Evolutionary conservation across 345 rosid species (phyloP), one percentile per base, ranked within the genome.

Genomic region (Diplotaxis tenuifolia): DNA sequence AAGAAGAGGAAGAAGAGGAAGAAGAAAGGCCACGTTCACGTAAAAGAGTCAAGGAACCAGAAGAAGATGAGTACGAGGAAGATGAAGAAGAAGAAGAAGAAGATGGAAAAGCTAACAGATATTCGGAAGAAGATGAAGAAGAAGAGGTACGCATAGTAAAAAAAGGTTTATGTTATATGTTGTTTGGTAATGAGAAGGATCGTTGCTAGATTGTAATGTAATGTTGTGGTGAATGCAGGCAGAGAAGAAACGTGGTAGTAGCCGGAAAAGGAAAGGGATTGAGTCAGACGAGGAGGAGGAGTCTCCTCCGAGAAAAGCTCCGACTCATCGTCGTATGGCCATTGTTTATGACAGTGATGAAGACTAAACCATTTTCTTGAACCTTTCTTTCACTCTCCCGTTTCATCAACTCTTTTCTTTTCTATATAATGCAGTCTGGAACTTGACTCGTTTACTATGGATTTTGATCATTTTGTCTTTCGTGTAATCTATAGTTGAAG

Each of bases 271-370:
- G 78, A 80, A 77, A 73, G 98, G 86, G 65, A 82, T 95, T 2
- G 96, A 90, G 83, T 90, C 98, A 0, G 99, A 95, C 20, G 98
- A 95, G 68, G 97, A 95, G 63, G 97, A 92, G 64, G 97, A 92
- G 9, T 90, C 96, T 63, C 89, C 87, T 27, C 96, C 86, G 11
- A 87, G 94, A 70, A 95, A 92, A 84, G 83, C 75, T 73, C 75
- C 92, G 2, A 71, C 85, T 10, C 96, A 90, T 63, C 90, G 96
- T 1, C 86, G 97, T 29, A 85, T 84, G 93, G 86, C 99, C 10
- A 90, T 95, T 65, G 87, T 90, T 77, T 89, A 82, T 60, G 98
- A 95, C 67, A 89, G 98, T 63, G 98, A 95, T 28, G 99, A 95
- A 71, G 96, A 95, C 55, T 82, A n/a, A 68, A 10, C 11, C 3